These are phyloP conservation scores for Talaromyces funiculosus DNA, from an alignment of 2,329 filamentous ascomycete species.

Conservation along the genomic window DNA sequence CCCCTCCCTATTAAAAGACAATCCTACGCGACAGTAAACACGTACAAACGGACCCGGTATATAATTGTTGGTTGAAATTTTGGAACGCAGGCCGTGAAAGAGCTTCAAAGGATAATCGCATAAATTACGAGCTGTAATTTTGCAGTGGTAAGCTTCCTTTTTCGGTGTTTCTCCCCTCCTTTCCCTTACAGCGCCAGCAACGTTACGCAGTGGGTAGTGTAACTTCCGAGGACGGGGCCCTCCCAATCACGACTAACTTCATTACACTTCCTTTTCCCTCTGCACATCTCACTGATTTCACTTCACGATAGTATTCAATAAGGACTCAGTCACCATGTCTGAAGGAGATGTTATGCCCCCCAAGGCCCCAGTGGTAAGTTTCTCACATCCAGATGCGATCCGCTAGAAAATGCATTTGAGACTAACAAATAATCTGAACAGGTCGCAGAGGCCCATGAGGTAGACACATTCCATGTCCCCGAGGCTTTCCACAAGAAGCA, in stretches of 20 bases:
- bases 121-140: neutral
- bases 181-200: neutral
- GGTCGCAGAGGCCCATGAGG: slow-evolving; percentile 44
- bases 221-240: slow-evolving; percentile 3
- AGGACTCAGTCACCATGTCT: slow-evolving; percentile 17
- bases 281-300: neutral
- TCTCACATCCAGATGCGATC: neutral
- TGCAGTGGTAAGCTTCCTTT: slow-evolving; percentile 2
- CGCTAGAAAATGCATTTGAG: neutral
- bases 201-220: slow-evolving; percentile 5
- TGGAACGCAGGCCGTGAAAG: neutral
- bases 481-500: slow-evolving; percentile 55
- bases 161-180: neutral
- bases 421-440: slow-evolving; percentile 17
- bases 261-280: neutral
- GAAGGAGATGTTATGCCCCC: slow-evolving; percentile 20
- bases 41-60: neutral
- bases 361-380: slow-evolving; percentile 10
- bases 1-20: neutral
- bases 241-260: neutral
- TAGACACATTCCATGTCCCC: slow-evolving; percentile 52
- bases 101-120: neutral
- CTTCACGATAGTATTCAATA: neutral
- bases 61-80: neutral
- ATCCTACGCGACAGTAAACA: neutral